Base-by-base conservation (phyloP, 768 basidiomycete genomes). In the Phanerochaete carnosa region DNA sequence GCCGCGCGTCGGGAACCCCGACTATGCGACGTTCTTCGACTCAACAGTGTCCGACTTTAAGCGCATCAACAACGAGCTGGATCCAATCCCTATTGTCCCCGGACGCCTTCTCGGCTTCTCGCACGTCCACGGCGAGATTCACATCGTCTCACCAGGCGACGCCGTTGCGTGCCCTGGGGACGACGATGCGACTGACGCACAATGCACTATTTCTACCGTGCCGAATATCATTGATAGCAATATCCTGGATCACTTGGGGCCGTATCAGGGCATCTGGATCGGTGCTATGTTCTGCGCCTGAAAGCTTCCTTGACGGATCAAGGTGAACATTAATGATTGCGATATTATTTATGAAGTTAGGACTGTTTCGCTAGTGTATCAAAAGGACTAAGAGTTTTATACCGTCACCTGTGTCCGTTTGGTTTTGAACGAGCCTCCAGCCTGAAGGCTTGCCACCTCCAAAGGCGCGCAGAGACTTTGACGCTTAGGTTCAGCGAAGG, bases 191-290 rank as follows among this genome's bases (percentile, higher is more conserved):
- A 79, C 75, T 15, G 82, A 84, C 58, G 23, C 75, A 13, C 73
- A 81, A 57, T 89, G 88, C 71, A 79, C 80, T 32, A 81, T 83
- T 57, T 65, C 68, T 37, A 76, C 79, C 3, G 86, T 88, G 13
- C 83, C 84, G 1, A 83, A 79, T 64, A 69, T 89, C 55, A 65
- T 83, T 11, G 74, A 67, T 3, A 79, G 83, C 26, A 69, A 84
- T 57, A 74, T 83, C 47, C 54, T 80, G 6, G 66, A 89, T 66
- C 88, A 90, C 70, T 68, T 83, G 51, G 87, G 87, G 62, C 77
- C 80, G 9, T 82, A 80, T 62, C 70, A 85, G 58, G 85, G 84
- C 23, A 80, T 86, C 54, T 75, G 66, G 57, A 80, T 87, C 43
- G 86, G 86, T 45, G 82, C 82, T 13, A 52, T 52, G n/a, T 52